phyloP scores from a whole-genome alignment of 495 filamentous ascomycete species.

The Podospora fimiseda region DNA sequence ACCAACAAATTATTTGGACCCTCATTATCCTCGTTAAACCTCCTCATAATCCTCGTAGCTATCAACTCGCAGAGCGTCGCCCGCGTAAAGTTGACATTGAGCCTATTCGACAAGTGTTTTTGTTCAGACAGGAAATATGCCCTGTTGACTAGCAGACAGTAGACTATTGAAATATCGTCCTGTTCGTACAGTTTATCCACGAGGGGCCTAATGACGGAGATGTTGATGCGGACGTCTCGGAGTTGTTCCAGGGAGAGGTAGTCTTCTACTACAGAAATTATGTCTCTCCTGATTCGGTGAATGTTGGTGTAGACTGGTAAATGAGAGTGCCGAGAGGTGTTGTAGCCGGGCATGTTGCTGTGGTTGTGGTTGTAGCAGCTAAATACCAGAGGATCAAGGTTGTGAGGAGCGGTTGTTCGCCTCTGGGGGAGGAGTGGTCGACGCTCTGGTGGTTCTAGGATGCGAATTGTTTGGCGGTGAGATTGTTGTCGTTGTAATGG shows the following conservation, averaged over 20 bases:
- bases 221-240: slow-evolving; percentile 61
- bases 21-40: slow-evolving; percentile 60
- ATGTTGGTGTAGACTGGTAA: slow-evolving; percentile 50
- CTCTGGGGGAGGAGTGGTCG: slow-evolving; percentile 22
- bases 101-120: slow-evolving; percentile 56
- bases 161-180: slow-evolving; percentile 61
- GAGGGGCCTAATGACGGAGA: slow-evolving; percentile 60
- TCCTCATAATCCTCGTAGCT: slow-evolving; percentile 57
- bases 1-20: slow-evolving; percentile 54
- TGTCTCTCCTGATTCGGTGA: slow-evolving; percentile 46
- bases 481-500: slow-evolving; percentile 33
- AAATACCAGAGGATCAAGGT: slow-evolving; percentile 22
- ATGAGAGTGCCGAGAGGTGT: slow-evolving; percentile 32
- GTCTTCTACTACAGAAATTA: slow-evolving; percentile 46
- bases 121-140: slow-evolving; percentile 64
- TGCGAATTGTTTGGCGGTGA: slow-evolving; percentile 19
- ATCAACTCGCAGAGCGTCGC: slow-evolving; percentile 64
- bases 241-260: slow-evolving; percentile 58
- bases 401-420: slow-evolving; percentile 22
- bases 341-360: slow-evolving; percentile 11
- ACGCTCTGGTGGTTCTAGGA: slow-evolving; percentile 26
- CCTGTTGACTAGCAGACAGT: slow-evolving; percentile 67
- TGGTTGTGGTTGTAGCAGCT: slow-evolving; percentile 18
- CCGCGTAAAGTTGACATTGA: slow-evolving; percentile 61
- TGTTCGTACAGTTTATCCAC: slow-evolving; percentile 64